Evolutionary conservation across 768 basidiomycete species (phyloP).

Genomic region (Pisolithus orientalis): DNA sequence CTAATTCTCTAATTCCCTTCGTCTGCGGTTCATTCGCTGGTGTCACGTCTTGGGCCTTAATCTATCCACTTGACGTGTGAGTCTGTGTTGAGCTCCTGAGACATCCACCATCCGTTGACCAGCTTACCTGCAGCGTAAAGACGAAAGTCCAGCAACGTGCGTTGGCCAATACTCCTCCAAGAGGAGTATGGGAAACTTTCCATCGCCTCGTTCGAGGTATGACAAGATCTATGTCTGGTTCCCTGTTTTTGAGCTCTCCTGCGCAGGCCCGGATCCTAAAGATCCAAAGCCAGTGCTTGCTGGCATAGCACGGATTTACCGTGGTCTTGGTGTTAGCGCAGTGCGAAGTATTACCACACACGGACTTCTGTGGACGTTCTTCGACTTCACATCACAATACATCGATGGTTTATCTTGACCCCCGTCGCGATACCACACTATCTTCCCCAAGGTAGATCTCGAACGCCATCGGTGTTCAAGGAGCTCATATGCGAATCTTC

Average conservation of each 20-base stretch:
- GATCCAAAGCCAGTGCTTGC: conserved; percentile 69
- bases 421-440: not conserved
- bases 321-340: conserved; percentile 91
- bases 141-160: conserved; percentile 95
- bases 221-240: conserved; percentile 5
- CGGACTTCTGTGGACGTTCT: conserved; percentile 89
- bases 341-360: conserved; percentile 89
- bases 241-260: conserved; percentile 1
- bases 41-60: conserved; percentile 83
- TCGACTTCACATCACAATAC: conserved; percentile 71
- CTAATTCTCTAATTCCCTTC: conserved; percentile 76
- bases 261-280: conserved; percentile 67
- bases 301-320: conserved; percentile 83
- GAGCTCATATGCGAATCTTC: not conserved
- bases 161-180: conserved; percentile 69
- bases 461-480: not conserved
- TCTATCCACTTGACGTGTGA: conserved; percentile 93
- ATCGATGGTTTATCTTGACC: conserved; percentile 54
- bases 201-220: conserved; percentile 75
- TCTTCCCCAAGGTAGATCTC: not conserved
- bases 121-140: conserved; percentile 56
- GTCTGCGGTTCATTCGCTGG: conserved; percentile 87
- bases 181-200: conserved; percentile 69
- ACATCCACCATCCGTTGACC: conserved; percentile 5
- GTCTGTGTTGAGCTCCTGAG: conserved; percentile 16